Conservation (phyloP, 805 yeast genomes). For the Yarrowia keelungensis region DNA sequence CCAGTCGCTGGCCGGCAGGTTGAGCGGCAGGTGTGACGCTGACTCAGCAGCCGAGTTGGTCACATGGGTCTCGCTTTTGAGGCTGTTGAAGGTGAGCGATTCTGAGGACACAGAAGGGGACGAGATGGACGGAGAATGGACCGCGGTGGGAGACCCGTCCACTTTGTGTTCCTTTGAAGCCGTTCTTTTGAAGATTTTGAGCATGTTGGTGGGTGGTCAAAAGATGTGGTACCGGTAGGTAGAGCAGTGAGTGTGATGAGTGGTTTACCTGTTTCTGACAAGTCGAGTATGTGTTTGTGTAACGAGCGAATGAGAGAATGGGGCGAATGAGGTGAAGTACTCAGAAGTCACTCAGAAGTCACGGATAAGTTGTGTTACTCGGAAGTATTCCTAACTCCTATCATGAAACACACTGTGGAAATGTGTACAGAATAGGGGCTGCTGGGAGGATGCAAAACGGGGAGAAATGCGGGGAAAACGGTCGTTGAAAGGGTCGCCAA, state of each 20-base stretch:
- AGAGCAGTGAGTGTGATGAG: too few relatives aligned
- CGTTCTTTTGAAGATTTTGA: constrained; percentile 9
- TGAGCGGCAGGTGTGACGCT: not conserved
- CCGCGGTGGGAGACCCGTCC: not conserved
- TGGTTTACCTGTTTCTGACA: too few relatives aligned
- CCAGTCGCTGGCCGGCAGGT: constrained; percentile 10
- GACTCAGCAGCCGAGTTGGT: not conserved
- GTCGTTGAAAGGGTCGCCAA: too few relatives aligned
- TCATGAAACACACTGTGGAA: constrained; percentile 19
- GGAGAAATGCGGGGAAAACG: too few relatives aligned
- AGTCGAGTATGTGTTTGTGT: too few relatives aligned
- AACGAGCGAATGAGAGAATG: too few relatives aligned
- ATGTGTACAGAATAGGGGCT: constrained; percentile 15
- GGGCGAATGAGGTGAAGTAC: too few relatives aligned
- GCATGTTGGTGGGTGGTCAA: too few relatives aligned
- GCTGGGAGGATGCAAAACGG: constrained; percentile 9
- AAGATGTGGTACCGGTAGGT: too few relatives aligned
- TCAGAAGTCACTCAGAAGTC: too few relatives aligned
- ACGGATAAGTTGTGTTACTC: too few relatives aligned
- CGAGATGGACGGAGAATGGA: not conserved
- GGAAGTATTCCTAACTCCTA: not conserved
- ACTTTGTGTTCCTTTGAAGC: not conserved
- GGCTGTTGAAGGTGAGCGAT: constrained; percentile 2
- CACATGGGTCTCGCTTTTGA: constrained; percentile 6
- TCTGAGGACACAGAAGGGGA: constrained; percentile 1